A percentile compares a stretch with the other conserved stretches of the same genome.
These are phyloP conservation scores for Cercophora sp. DNA, from an alignment of 495 filamentous ascomycete genomes.

Conservation along the genomic window DNA sequence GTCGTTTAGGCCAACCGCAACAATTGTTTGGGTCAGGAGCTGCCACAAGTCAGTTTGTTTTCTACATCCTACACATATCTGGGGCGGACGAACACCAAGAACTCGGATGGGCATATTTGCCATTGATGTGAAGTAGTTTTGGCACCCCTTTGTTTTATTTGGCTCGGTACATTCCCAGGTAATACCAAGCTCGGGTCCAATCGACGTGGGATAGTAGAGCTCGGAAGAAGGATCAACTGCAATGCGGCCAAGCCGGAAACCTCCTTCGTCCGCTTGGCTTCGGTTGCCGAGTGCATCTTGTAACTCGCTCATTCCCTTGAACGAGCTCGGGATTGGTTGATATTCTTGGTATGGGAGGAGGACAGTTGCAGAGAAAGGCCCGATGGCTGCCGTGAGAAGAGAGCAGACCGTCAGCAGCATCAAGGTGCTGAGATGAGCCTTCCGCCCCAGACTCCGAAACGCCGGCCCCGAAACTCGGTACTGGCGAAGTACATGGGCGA, in stretches of 20 bases:
- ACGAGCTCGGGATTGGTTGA: not conserved
- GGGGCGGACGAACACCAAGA: too few species aligned
- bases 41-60: too few species aligned
- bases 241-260: too few species aligned
- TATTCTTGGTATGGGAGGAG: not conserved
- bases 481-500: constrained; percentile 2
- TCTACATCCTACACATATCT: too few species aligned
- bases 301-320: not conserved
- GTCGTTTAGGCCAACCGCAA: too few species aligned
- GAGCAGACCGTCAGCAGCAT: not conserved
- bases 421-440: not conserved
- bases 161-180: not conserved
- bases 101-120: too few species aligned
- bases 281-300: too few species aligned
- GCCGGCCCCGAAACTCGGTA: not conserved
- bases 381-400: not conserved
- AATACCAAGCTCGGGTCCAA: not conserved
- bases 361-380: not conserved
- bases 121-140: too few species aligned
- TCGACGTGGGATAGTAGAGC: not conserved
- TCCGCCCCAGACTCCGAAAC: not conserved
- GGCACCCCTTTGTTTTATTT: too few species aligned
- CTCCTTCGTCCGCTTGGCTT: too few species aligned
- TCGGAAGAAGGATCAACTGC: not conserved
- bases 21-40: too few species aligned